phyloP scores from a whole-genome alignment of 2,329 filamentous ascomycete genomes.

The Clonostachys solani region DNA sequence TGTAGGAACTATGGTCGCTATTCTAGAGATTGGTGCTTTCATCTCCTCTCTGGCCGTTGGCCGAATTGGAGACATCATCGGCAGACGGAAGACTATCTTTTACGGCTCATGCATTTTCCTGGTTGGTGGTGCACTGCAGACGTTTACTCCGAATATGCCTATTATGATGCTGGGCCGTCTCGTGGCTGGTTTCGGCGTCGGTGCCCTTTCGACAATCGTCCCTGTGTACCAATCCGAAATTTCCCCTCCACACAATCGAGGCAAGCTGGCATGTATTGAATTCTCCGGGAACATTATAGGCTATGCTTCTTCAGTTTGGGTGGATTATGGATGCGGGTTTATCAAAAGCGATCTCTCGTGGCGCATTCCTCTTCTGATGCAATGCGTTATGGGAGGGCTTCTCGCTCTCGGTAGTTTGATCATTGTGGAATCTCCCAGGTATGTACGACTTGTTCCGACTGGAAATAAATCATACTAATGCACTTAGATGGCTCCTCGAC shows the following conservation, averaged over 20 bases:
- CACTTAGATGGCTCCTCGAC: constrained; percentile 85
- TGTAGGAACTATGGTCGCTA: constrained; percentile 96
- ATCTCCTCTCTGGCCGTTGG: constrained; percentile 85
- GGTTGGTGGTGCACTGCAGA: constrained; percentile 79
- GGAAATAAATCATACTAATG: constrained; percentile 15
- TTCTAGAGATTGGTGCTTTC: constrained; percentile 89
- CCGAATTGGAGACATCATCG: constrained; percentile 85
- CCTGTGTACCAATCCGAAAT: constrained; percentile 94
- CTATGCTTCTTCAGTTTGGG: constrained; percentile 96
- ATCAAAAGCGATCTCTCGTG: constrained; percentile 84
- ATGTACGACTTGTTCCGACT: constrained; percentile 15
- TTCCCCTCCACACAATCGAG: constrained; percentile 92
- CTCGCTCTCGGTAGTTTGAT: constrained; percentile 82
- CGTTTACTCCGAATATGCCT: constrained; percentile 74
- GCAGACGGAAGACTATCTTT: constrained; percentile 82
- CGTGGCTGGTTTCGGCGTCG: constrained; percentile 80
- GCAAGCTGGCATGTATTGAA: constrained; percentile 94
- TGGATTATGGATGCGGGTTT: constrained; percentile 94
- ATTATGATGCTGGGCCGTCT: constrained; percentile 88
- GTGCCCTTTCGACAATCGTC: constrained; percentile 86
- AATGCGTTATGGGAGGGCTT: constrained; percentile 89
- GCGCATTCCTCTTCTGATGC: constrained; percentile 85
- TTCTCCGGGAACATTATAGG: constrained; percentile 97
- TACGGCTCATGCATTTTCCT: constrained; percentile 91
- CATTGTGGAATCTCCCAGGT: constrained; percentile 96